A percentile compares a stretch with the other conserved stretches of the same genome.
These are phyloP conservation scores for Podaxis carcinomalis DNA, from an alignment of 768 basidiomycete genomes.

Conservation along the genomic window DNA sequence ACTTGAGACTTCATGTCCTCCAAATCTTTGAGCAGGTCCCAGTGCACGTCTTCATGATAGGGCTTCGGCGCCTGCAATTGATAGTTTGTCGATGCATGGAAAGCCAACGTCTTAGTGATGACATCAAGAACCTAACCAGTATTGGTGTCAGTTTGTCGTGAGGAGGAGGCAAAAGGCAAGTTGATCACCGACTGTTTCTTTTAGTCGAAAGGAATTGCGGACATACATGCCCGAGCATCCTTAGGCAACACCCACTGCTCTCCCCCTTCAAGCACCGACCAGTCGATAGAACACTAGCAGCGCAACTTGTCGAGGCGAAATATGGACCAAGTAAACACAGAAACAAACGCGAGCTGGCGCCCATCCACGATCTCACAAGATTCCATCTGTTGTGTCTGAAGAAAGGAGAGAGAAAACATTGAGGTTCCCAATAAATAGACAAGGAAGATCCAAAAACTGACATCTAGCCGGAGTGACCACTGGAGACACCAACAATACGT, in stretches of 20 bases:
- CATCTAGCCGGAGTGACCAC: no score
- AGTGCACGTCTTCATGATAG: slow-evolving; percentile 51
- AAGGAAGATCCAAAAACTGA: no score
- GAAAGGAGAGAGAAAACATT: no score
- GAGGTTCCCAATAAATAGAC: no score
- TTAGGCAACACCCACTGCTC: slow-evolving; percentile 51
- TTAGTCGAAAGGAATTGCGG: slow-evolving; percentile 43
- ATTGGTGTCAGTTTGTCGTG: neutral
- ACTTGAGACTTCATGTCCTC: slow-evolving; percentile 37
- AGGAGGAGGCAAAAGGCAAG: neutral
- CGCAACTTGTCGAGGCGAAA: neutral
- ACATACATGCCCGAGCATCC: slow-evolving; percentile 48
- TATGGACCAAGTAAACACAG: neutral
- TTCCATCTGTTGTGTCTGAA: no score
- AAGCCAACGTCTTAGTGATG: slow-evolving; percentile 51
- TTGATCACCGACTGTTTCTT: slow-evolving; percentile 37
- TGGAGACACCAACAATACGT: neutral
- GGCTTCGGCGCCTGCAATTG: slow-evolving; percentile 51
- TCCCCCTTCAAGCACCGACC: slow-evolving; percentile 37
- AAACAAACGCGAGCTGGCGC: neutral
- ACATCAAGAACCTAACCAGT: slow-evolving; percentile 47
- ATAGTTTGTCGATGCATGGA: slow-evolving; percentile 62
- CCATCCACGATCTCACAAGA: no score
- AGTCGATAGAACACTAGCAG: neutral
- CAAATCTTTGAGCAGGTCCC: slow-evolving; percentile 48